Evolutionary conservation across 1,284 basidiomycete species (phyloP).

Genomic region (Rhizoctonia solani): DNA sequence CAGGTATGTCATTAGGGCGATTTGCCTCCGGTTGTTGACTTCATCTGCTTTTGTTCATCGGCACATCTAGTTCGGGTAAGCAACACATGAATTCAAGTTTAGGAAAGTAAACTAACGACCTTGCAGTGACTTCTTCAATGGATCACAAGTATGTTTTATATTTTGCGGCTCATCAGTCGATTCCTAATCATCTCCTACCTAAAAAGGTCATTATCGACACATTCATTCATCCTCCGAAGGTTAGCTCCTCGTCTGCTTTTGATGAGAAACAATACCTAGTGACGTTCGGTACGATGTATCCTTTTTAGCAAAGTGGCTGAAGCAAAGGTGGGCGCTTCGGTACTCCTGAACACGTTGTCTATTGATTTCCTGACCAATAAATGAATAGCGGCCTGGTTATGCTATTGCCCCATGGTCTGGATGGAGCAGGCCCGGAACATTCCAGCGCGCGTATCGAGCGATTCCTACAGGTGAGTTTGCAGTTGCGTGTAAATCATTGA

Average conservation of each 20-base stretch:
- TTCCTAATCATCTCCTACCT: conserved; percentile 19
- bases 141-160: conserved; percentile 61
- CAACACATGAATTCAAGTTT: background rate
- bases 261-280: conserved; percentile 5
- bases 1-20: conserved; percentile 50
- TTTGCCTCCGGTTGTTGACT: background rate
- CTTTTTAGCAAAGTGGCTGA: conserved; percentile 83
- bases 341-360: no score
- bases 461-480: conserved; percentile 74
- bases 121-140: conserved; percentile 86
- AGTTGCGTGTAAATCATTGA: conserved; percentile 2
- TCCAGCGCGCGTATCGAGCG: conserved; percentile 84
- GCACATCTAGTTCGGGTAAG: conserved; percentile 26
- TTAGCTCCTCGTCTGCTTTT: conserved; percentile 48
- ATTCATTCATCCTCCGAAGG: conserved; percentile 83
- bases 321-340: conserved; percentile 62
- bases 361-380: background rate
- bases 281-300: background rate
- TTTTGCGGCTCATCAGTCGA: background rate
- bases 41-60: background rate
- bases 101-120: conserved; percentile 39
- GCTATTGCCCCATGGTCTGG: conserved; percentile 82
- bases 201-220: conserved; percentile 79
- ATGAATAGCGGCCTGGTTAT: conserved; percentile 73
- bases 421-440: conserved; percentile 91